These are phyloP conservation scores for Boletus semigastroideus DNA, from an alignment of 1,284 basidiomycete species.

Conservation along the genomic window DNA sequence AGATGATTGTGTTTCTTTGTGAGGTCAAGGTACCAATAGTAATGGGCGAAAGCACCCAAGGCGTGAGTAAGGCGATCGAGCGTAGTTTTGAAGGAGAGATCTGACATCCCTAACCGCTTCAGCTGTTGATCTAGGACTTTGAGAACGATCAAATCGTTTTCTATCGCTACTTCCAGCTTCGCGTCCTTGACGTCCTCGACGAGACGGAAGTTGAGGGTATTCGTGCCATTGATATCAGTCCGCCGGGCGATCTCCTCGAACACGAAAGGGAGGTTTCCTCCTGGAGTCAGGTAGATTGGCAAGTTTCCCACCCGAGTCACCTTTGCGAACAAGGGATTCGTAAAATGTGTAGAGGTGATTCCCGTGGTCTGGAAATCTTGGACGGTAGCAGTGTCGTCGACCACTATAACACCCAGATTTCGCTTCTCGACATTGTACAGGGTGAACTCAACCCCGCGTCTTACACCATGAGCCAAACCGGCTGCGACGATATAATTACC, in stretches of 20 bases:
- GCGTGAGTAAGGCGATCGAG: background rate
- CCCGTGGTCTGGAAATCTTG: slow-evolving; percentile 18
- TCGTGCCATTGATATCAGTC: background rate
- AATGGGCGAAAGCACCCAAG: slow-evolving; percentile 16
- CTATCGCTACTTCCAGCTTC: slow-evolving; percentile 10
- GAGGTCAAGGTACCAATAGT: slow-evolving; percentile 26
- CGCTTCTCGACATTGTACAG: slow-evolving; percentile 9
- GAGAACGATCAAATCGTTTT: slow-evolving; percentile 3
- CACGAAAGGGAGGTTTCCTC: background rate
- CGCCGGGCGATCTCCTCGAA: background rate
- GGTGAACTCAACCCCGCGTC: slow-evolving; percentile 14
- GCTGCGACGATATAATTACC: slow-evolving; percentile 12
- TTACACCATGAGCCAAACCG: slow-evolving; percentile 19
- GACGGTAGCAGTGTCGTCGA: slow-evolving; percentile 8
- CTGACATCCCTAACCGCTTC: slow-evolving; percentile 10
- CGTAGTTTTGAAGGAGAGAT: background rate
- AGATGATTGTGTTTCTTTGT: background rate
- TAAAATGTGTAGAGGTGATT: background rate
- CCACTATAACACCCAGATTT: background rate
- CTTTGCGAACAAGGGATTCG: slow-evolving; percentile 8
- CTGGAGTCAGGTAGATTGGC: background rate
- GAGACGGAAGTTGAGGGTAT: background rate
- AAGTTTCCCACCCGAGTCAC: slow-evolving; percentile 12
- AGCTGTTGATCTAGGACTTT: slow-evolving; percentile 13
- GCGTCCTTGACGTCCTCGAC: slow-evolving; percentile 1